These are phyloP conservation scores for Tulasnella sp. DNA, from an alignment of 768 basidiomycete genomes.

Conservation along the genomic window DNA sequence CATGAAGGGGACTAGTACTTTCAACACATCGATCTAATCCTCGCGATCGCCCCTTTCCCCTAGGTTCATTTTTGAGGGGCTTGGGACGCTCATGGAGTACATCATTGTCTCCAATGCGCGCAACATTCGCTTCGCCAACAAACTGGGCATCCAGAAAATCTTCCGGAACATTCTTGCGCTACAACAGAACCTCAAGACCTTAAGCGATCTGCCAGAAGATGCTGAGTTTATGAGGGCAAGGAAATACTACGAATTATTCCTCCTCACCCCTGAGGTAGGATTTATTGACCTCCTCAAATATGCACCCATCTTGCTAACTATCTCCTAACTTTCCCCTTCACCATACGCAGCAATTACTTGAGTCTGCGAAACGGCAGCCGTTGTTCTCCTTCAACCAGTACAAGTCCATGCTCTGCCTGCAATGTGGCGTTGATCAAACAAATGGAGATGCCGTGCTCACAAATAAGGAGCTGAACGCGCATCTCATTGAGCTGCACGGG, in stretches of 20 bases:
- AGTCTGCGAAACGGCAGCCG: constrained; percentile 46
- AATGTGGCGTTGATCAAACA: constrained; percentile 68
- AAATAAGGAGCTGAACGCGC: constrained; percentile 58
- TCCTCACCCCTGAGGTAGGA: constrained; percentile 58
- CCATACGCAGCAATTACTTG: constrained; percentile 58
- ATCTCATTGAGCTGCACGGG: constrained; percentile 78
- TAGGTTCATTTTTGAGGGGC: constrained; percentile 81
- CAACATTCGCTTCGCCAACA: constrained; percentile 55
- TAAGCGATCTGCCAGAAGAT: constrained; percentile 40
- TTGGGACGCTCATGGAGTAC: constrained; percentile 76
- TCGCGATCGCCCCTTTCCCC: not conserved
- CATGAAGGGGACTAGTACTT: constrained; percentile 10
- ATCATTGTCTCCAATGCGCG: constrained; percentile 66
- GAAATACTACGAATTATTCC: constrained; percentile 72
- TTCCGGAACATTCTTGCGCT: constrained; percentile 80
- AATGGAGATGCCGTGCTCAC: constrained; percentile 32
- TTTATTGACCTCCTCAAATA: not conserved
- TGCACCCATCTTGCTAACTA: not conserved
- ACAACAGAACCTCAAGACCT: constrained; percentile 79
- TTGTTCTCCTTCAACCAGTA: constrained; percentile 84
- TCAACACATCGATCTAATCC: too few species aligned
- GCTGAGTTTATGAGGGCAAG: constrained; percentile 67
- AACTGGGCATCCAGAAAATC: constrained; percentile 75
- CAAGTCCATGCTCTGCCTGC: constrained; percentile 78
- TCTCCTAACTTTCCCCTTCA: not conserved